Conservation (phyloP, 1,139 yeast genomes). For the Candida smagusa region DNA sequence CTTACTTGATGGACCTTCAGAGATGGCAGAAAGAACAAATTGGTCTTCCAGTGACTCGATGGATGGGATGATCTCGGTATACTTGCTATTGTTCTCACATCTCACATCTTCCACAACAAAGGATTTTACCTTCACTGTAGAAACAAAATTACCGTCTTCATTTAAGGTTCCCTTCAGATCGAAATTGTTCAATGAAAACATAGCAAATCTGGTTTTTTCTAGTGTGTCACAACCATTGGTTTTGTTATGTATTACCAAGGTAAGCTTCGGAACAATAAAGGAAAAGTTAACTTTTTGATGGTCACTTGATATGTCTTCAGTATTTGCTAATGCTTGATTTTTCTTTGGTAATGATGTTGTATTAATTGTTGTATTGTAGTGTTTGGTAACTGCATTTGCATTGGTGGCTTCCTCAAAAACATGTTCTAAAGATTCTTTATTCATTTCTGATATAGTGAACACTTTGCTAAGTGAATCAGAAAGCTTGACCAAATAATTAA, state of each 20-base stretch:
- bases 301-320: neutral
- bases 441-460: constrained; percentile 40
- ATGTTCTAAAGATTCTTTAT: constrained; percentile 40
- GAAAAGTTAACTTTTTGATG: constrained; percentile 44
- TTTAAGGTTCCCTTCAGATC: constrained; percentile 49
- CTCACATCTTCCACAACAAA: constrained; percentile 80
- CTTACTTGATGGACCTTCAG: constrained; percentile 39
- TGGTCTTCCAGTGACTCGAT: constrained; percentile 64
- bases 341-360: neutral
- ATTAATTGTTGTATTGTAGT: constrained; percentile 14
- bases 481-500: constrained; percentile 55
- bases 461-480: constrained; percentile 58
- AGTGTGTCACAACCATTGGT: constrained; percentile 43
- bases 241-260: constrained; percentile 61
- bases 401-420: constrained; percentile 63
- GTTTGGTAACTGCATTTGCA: constrained; percentile 47
- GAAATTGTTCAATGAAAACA: constrained; percentile 60
- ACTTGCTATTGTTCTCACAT: constrained; percentile 57
- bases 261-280: constrained; percentile 60
- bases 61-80: constrained; percentile 77
- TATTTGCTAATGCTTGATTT: neutral
- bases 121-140: constrained; percentile 65
- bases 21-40: constrained; percentile 54
- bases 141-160: constrained; percentile 53
- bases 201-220: constrained; percentile 51